Conservation (phyloP, 352 stramenopile genomes). For the Globisporangium viniferum region DNA sequence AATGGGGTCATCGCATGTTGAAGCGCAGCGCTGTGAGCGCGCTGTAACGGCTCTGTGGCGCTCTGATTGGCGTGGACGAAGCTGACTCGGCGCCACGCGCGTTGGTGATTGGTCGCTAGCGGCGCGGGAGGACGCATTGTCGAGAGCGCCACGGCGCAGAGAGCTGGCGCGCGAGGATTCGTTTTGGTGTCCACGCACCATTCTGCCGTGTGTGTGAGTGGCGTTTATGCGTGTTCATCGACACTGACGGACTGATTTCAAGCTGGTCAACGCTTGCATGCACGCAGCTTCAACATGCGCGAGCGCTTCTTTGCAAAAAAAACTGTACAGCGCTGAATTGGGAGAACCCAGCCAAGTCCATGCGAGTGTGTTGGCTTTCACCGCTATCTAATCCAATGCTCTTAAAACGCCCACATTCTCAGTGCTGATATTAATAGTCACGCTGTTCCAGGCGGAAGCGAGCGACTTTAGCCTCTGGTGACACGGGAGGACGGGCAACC, state of each 20-base stretch:
- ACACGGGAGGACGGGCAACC: background rate
- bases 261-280: background rate
- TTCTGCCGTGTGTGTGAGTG: background rate
- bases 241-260: background rate
- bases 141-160: background rate
- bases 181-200: background rate
- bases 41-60: background rate
- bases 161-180: background rate
- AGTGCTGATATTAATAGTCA: background rate
- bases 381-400: background rate
- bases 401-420: background rate
- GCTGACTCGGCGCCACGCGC: conserved; percentile 6
- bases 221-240: conserved; percentile 2
- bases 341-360: background rate
- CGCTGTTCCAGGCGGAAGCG: background rate
- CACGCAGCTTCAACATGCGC: background rate
- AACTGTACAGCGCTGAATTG: background rate
- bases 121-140: background rate
- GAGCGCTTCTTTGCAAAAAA: background rate
- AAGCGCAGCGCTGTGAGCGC: background rate
- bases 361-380: background rate
- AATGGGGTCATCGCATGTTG: background rate
- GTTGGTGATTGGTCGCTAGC: conserved; percentile 4
- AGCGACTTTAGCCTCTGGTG: background rate
- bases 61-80: conserved; percentile 6